Evolutionary conservation across 441 rosid genomes (phyloP).

Genomic region (Mallotus repandus): DNA sequence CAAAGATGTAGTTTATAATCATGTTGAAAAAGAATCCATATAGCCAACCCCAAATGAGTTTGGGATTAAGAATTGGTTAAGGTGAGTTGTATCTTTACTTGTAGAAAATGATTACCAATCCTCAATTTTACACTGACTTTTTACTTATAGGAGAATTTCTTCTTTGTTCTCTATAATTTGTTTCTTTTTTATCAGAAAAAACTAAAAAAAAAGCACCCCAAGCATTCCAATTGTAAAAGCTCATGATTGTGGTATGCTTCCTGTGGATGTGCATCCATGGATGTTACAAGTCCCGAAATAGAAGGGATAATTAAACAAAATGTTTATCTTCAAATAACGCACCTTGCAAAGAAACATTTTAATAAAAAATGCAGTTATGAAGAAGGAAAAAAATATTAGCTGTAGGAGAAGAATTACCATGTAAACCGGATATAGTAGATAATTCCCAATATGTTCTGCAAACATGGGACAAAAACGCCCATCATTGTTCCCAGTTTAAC

Average conservation of each 20-base stretch:
- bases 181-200: neutral
- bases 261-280: neutral
- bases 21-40: no score
- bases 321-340: neutral
- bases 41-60: no score
- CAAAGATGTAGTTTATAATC: no score
- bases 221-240: neutral
- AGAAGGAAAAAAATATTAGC: conserved; percentile 9
- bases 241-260: conserved; percentile 2
- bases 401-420: conserved; percentile 51
- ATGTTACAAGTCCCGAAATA: neutral
- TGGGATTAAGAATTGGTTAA: no score
- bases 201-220: neutral
- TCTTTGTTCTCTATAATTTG: neutral
- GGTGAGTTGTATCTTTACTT: neutral
- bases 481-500: conserved; percentile 93
- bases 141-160: neutral
- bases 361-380: conserved; percentile 2
- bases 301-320: neutral
- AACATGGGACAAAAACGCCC: conserved; percentile 98
- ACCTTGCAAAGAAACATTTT: neutral
- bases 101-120: neutral
- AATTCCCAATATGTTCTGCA: conserved; percentile 97
- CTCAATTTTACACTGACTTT: neutral
- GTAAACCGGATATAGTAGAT: conserved; percentile 97